A percentile compares a stretch with the other conserved stretches of the same genome.
Evolutionary conservation across 306 rosid genomes (phyloP).

Genomic region (Vigna nakashimae): DNA sequence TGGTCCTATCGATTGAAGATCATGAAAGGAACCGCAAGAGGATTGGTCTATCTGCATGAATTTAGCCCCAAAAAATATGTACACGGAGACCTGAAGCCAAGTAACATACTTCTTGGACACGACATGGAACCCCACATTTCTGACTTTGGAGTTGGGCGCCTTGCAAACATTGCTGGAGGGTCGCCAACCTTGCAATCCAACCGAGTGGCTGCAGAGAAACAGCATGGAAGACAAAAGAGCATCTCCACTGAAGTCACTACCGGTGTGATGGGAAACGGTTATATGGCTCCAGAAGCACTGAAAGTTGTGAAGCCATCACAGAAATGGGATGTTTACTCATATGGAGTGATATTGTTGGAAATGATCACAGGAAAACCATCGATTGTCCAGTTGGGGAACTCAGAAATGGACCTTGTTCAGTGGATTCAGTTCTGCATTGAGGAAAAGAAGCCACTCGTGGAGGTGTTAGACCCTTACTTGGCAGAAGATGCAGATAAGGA

Average conservation of each 20-base stretch:
- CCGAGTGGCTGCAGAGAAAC: slow-evolving; percentile 63
- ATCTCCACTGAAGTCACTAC: slow-evolving; percentile 60
- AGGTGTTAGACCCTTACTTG: slow-evolving; percentile 78
- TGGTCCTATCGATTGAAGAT: slow-evolving; percentile 78
- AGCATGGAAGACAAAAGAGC: slow-evolving; percentile 69
- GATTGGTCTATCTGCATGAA: slow-evolving; percentile 88
- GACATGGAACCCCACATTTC: slow-evolving; percentile 83
- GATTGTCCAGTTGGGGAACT: slow-evolving; percentile 69
- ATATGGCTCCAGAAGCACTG: slow-evolving; percentile 90
- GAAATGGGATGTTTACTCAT: slow-evolving; percentile 96
- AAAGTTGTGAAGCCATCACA: slow-evolving; percentile 95
- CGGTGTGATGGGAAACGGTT: slow-evolving; percentile 60
- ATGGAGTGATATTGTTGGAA: slow-evolving; percentile 87
- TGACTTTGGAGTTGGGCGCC: slow-evolving; percentile 96
- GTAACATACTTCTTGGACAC: slow-evolving; percentile 80
- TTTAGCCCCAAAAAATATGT: slow-evolving; percentile 96
- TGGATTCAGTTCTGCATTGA: slow-evolving; percentile 97
- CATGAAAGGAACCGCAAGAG: slow-evolving; percentile 88
- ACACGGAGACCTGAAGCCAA: slow-evolving; percentile 91
- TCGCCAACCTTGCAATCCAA: slow-evolving; percentile 81
- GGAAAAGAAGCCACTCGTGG: slow-evolving; percentile 88
- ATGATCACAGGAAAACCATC: slow-evolving; percentile 89
- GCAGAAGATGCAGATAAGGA: slow-evolving; percentile 74
- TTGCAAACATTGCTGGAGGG: slow-evolving; percentile 90
- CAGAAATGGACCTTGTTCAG: slow-evolving; percentile 91